phyloP scores from a whole-genome alignment of 208 protist genomes.

The Acanthamoeba castellanii region DNA sequence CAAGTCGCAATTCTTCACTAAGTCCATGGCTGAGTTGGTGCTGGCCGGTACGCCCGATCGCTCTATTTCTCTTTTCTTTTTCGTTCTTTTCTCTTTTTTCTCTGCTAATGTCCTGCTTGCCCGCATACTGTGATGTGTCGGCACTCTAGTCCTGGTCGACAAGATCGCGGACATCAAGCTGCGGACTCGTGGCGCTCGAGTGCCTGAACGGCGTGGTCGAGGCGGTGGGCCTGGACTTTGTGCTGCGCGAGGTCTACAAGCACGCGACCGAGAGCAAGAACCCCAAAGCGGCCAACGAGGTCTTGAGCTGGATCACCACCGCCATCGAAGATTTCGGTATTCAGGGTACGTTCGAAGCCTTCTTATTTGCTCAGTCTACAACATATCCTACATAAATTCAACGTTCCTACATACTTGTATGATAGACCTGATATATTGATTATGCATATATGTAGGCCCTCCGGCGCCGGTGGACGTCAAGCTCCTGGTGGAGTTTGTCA shows the following conservation, averaged over 20 bases:
- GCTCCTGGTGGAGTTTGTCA: not conserved
- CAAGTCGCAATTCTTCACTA: slow-evolving; percentile 69
- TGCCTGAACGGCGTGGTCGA: slow-evolving; percentile 58
- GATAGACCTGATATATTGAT: too few relatives aligned
- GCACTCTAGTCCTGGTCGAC: slow-evolving; percentile 64
- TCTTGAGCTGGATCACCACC: slow-evolving; percentile 54
- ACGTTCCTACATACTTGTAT: too few relatives aligned
- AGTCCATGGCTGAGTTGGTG: slow-evolving; percentile 46
- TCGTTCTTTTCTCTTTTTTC: too few relatives aligned
- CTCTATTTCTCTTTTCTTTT: too few relatives aligned
- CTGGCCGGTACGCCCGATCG: not conserved
- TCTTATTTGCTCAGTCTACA: too few relatives aligned
- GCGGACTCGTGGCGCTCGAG: slow-evolving; percentile 11
- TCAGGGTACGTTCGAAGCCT: not conserved
- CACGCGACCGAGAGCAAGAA: slow-evolving; percentile 65
- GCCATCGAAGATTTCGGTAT: slow-evolving; percentile 72
- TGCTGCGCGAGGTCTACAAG: slow-evolving; percentile 68
- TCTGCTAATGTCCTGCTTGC: too few relatives aligned
- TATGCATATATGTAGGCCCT: too few relatives aligned
- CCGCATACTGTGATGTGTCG: too few relatives aligned
- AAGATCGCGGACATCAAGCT: slow-evolving; percentile 83
- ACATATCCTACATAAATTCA: too few relatives aligned
- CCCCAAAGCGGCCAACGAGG: slow-evolving; percentile 72
- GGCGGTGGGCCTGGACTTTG: slow-evolving; percentile 64
- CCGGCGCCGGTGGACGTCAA: slow-evolving; percentile 52